Base-by-base conservation (phyloP, 2,329 filamentous ascomycete genomes). In the Monosporascus ibericus region DNA sequence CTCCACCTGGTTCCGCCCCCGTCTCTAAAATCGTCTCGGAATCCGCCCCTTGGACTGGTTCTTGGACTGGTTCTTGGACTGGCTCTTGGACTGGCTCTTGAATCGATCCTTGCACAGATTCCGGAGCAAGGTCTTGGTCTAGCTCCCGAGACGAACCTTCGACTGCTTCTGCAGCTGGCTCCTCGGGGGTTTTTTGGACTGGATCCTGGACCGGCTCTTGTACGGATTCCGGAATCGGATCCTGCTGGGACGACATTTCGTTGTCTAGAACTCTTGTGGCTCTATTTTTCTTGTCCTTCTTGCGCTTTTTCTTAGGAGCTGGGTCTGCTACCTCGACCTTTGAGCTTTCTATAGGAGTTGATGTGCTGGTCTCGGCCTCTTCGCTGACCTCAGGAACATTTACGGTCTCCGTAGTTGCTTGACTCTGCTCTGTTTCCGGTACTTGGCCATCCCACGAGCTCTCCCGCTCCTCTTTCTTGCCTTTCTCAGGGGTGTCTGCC, bases 201-300 rank as follows among this genome's bases (percentile, higher is more conserved):
- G 18, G 6, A n/a, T 9, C 38, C 38, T n/a, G 17, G 38, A 20
- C 38, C 17, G 17, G 17, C 9, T n/a, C 17, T n/a, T 40, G 17
- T 8, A 40, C 38, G 38, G 18, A 20, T 40, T 40, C 38, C 18
- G 17, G 38, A 20, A 40, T 5, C 4, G 38, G 8, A 40, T 40
- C 38, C 38, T 46, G 22, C 7, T 18, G 17, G 17, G 18, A 6
- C 18, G 5, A 8, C 5, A 34, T 34, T 18, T 56, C 36, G 18
- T 51, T 42, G 20, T 59, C 59, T 44, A 40, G 54, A 24, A 46
- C 47, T 22, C 48, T 52, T 37, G 48, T 50, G 7, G 52, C 55
- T 39, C 63, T 68, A 20, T 63, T 62, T 49, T 57, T 60, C 58
- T 71, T 69, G 51, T 65, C 68, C 53, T 68, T 70, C 55, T 69